A percentile compares a stretch with the other conserved stretches of the same genome.
These are phyloP conservation scores for Kitagawia praeruptora DNA, from an alignment of 129 eudicot genomes.

Conservation along the genomic window DNA sequence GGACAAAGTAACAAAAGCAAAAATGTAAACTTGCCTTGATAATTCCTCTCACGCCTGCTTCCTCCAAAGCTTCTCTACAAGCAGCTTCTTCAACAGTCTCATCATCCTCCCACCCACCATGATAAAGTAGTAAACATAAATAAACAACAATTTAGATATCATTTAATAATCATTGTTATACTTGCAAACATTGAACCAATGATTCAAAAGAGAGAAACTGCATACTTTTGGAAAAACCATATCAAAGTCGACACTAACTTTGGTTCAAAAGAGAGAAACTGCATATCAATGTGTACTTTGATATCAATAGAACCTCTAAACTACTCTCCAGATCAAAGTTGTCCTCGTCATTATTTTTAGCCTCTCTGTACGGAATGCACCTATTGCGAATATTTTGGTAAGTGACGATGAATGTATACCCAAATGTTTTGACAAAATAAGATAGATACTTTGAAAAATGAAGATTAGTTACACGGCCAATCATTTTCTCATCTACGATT, in stretches of 20 bases:
- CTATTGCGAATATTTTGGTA: constrained; percentile 27
- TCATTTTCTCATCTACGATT: background rate
- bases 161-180: background rate
- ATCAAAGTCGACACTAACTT: no score
- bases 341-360: constrained; percentile 21
- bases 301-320: constrained; percentile 55
- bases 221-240: constrained; percentile 63
- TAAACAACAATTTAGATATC: background rate
- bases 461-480: background rate
- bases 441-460: background rate
- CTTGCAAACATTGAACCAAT: constrained; percentile 8
- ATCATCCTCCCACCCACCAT: constrained; percentile 80
- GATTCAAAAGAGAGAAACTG: background rate
- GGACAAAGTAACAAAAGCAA: background rate
- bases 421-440: background rate
- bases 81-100: constrained; percentile 71
- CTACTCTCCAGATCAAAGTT: constrained; percentile 12
- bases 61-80: constrained; percentile 67
- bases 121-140: background rate
- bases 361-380: constrained; percentile 53
- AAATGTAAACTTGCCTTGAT: constrained; percentile 29
- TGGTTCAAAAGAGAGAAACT: no score
- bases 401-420: constrained; percentile 9
- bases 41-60: constrained; percentile 62
- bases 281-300: no score